Evolutionary conservation across 192 early-diverging fungal genomes (phyloP).

Genomic region (Podila epigama): DNA sequence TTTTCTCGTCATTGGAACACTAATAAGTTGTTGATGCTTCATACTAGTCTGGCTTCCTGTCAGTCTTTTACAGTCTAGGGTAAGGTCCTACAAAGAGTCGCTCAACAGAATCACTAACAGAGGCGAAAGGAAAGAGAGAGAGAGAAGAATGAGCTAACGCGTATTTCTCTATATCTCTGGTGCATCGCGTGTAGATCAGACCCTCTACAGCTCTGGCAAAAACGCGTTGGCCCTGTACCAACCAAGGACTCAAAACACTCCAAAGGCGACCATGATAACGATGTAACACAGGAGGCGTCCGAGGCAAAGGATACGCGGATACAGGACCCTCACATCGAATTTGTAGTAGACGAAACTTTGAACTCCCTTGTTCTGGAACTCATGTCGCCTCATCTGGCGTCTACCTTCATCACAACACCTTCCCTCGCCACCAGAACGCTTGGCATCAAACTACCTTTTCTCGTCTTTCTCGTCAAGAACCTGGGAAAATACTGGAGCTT

Average conservation of each 20-base stretch:
- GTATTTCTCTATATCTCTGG: neutral
- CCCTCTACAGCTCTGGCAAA: slow-evolving; percentile 38
- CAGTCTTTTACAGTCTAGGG: slow-evolving; percentile 90
- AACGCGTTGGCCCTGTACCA: slow-evolving; percentile 17
- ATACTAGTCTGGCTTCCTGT: slow-evolving; percentile 84
- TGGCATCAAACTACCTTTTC: slow-evolving; percentile 90
- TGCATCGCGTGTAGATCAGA: neutral
- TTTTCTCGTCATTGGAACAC: neutral
- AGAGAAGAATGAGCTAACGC: neutral
- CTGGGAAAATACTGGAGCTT: slow-evolving; percentile 91
- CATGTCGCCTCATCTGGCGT: slow-evolving; percentile 76
- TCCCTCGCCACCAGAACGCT: slow-evolving; percentile 74
- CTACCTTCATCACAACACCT: slow-evolving; percentile 92
- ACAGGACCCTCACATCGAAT: slow-evolving; percentile 73
- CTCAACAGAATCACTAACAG: slow-evolving; percentile 3
- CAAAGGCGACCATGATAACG: slow-evolving; percentile 74
- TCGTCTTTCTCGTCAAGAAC: slow-evolving; percentile 91
- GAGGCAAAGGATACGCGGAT: slow-evolving; percentile 25
- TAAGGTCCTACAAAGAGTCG: slow-evolving; percentile 37
- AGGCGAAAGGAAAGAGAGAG: too few species aligned
- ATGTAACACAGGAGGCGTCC: slow-evolving; percentile 58
- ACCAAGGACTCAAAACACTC: slow-evolving; percentile 10
- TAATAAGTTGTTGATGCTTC: neutral
- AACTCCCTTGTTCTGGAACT: slow-evolving; percentile 85
- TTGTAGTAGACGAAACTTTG: slow-evolving; percentile 82